Evolutionary conservation across 192 early-diverging fungal genomes (phyloP), one percentile per base, ranked within the genome.

Genomic region (Coemansia sp.): DNA sequence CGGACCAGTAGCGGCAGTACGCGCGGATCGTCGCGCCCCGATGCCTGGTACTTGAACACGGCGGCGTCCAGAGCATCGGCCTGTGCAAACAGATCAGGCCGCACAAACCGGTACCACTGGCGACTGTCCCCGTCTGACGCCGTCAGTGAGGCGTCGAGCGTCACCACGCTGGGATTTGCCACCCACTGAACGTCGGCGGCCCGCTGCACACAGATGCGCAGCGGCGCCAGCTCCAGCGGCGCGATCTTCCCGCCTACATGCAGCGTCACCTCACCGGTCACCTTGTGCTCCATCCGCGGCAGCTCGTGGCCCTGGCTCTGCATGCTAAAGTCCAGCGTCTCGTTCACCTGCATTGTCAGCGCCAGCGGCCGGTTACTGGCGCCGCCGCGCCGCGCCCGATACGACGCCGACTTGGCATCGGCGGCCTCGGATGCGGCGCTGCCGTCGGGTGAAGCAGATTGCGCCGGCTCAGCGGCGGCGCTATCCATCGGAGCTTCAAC

Each of bases 31-130:
- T 42, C 47, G 7, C 20, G 14, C 3, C 64, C 62, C 12, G 32
- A 28, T 9, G 30, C 19, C 34, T 61, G 53, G 50, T 68, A 75
- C 61, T 75, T 75, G 58, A 75, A 75, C 40, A 75, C 65, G 9
- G 53, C 45, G 4, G 64, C 65, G 15, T 51, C 52, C n/a, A 48
- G 54, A 22, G 22, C 71, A 7, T 25, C 26, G 8, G 54, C 53
- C 17, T 62, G 53, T 3, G 72, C 65, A 63, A 75, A 75, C 39
- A 75, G 46, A 29, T 75, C 63, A 8, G 72, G 72, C 28, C 72
- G 65, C 51, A 75, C 66, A 50, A 75, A 75, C 28, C 72, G 65
- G 55, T 60, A 75, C 72, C 72, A 69, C 54, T 68, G 62, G 41
- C 62, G 46, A 0, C 60, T 55, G 20, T 62, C 70, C n/a, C 8